phyloP scores from a whole-genome alignment of 306 rosid genomes.

The Pyrus communis region DNA sequence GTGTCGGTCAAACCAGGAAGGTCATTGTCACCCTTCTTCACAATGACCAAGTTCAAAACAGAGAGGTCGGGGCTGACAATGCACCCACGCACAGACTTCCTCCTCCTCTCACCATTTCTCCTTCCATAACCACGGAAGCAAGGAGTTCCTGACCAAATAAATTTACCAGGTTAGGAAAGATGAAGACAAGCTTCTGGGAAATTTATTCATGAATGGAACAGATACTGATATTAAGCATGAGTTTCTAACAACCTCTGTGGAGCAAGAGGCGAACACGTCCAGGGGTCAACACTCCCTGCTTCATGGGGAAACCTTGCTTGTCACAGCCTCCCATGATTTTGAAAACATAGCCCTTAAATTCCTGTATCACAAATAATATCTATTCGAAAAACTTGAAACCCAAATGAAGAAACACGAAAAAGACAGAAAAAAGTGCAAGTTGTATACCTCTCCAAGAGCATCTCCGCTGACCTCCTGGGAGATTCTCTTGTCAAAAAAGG shows the following conservation, averaged over 20 bases:
- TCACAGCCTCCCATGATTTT: conserved; percentile 59
- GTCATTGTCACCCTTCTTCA: conserved; percentile 54
- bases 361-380: conserved; percentile 16
- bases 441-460: conserved; percentile 46
- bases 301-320: conserved; percentile 61
- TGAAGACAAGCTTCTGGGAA: background rate
- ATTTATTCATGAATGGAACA: background rate
- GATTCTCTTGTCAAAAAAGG: conserved; percentile 55
- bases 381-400: background rate
- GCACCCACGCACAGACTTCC: conserved; percentile 60
- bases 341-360: conserved; percentile 48
- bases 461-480: conserved; percentile 61
- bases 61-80: conserved; percentile 59
- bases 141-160: conserved; percentile 38
- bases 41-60: conserved; percentile 56
- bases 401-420: background rate
- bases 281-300: conserved; percentile 56
- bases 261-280: conserved; percentile 49
- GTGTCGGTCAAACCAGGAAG: conserved; percentile 61
- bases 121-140: conserved; percentile 64
- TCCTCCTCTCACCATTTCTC: conserved; percentile 54
- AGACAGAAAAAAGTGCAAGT: background rate
- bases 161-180: background rate
- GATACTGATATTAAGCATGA: background rate
- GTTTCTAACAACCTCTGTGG: conserved; percentile 29